Conservation (phyloP, 352 stramenopile species). For the Pythium aquatile region DNA sequence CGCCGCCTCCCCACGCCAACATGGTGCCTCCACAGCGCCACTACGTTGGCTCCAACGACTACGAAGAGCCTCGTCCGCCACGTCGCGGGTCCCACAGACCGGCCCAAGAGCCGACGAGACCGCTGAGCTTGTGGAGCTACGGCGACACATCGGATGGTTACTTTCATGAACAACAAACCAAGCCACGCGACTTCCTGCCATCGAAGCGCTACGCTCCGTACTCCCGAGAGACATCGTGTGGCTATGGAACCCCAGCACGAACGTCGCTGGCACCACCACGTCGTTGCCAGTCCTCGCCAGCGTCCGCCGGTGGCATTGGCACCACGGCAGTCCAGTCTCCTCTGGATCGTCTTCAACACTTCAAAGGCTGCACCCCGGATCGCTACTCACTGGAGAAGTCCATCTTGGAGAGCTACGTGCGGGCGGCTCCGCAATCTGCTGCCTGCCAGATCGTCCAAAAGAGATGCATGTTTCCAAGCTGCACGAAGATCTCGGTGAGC, state of each 20-base stretch:
- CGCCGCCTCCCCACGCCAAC: neutral
- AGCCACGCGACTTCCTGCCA: neutral
- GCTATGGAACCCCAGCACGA: neutral
- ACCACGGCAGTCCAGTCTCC: neutral
- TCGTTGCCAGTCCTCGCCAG: neutral
- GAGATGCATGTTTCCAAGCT: conserved; percentile 51
- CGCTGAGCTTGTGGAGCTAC: neutral
- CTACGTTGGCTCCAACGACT: conserved; percentile 25
- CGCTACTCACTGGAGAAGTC: conserved; percentile 12
- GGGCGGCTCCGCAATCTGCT: conserved; percentile 38
- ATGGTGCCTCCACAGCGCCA: conserved; percentile 11
- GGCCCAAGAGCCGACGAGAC: neutral
- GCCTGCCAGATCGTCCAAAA: conserved; percentile 64
- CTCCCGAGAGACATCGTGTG: neutral
- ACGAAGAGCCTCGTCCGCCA: conserved; percentile 31
- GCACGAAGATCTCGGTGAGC: conserved; percentile 67
- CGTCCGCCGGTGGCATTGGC: neutral
- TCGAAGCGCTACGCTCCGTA: neutral
- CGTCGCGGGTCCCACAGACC: conserved; percentile 32
- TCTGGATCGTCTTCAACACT: conserved; percentile 14
- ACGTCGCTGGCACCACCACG: too few species aligned
- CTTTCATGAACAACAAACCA: neutral
- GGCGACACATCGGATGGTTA: too few species aligned
- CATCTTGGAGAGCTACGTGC: conserved; percentile 39
- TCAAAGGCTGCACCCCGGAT: conserved; percentile 1